These are phyloP conservation scores for Colletotrichum trifolii DNA, from an alignment of 2,329 filamentous ascomycete species.

Conservation along the genomic window DNA sequence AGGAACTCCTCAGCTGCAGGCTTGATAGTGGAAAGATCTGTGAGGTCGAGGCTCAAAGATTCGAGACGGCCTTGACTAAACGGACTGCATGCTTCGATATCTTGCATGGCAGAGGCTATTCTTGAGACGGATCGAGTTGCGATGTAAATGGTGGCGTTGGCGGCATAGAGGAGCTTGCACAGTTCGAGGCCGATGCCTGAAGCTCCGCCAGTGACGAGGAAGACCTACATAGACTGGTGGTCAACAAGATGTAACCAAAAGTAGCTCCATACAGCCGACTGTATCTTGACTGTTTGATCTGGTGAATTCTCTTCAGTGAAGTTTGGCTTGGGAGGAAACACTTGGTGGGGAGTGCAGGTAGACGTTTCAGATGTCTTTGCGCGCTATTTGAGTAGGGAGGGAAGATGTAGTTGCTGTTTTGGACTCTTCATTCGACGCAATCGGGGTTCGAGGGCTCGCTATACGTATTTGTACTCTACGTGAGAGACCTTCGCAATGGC, in stretches of 20 bases:
- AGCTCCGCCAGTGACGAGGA: conserved; percentile 60
- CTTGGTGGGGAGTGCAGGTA: conserved; percentile 27
- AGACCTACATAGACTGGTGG: conserved; percentile 46
- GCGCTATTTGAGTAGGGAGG: too few relatives aligned
- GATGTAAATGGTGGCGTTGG: conserved; percentile 65
- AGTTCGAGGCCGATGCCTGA: conserved; percentile 63
- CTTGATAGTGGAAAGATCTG: conserved; percentile 49
- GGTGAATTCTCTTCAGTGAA: conserved; percentile 55
- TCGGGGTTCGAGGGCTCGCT: too few relatives aligned
- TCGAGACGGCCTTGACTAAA: conserved; percentile 52
- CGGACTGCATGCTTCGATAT: conserved; percentile 15
- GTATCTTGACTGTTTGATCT: conserved; percentile 51
- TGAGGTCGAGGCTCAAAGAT: conserved; percentile 57
- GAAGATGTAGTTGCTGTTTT: too few relatives aligned
- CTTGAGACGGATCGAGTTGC: conserved; percentile 59
- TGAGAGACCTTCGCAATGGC: too few relatives aligned
- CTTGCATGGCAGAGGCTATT: conserved; percentile 54
- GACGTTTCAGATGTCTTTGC: too few relatives aligned
- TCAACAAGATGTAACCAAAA: neutral
- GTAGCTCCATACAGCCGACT: neutral
- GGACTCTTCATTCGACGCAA: too few relatives aligned
- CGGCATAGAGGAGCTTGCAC: conserved; percentile 62
- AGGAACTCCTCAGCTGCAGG: conserved; percentile 46
- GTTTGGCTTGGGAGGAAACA: conserved; percentile 48
- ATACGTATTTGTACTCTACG: too few relatives aligned